Percentiles rank a stretch among this genome's conserved stretches.
phyloP scores from a whole-genome alignment of 1,284 basidiomycete genomes.

The Malassezia yamatoensis region DNA sequence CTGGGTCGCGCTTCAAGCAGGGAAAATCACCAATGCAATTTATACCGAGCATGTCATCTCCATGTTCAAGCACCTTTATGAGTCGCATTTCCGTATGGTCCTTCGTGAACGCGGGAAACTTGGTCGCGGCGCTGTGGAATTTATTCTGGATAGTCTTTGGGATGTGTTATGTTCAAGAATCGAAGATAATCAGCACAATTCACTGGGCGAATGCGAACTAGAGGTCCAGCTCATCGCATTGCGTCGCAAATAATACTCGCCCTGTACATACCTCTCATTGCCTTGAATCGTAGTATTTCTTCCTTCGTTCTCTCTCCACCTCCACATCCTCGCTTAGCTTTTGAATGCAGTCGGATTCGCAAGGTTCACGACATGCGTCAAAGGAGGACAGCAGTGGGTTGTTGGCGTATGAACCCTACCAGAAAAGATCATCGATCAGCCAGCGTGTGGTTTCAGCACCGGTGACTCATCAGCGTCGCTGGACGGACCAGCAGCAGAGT shows the following conservation, averaged over 20 bases:
- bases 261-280: not conserved
- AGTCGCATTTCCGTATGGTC: constrained; percentile 47
- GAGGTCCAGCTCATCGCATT: constrained; percentile 48
- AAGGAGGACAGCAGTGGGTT: too few species aligned
- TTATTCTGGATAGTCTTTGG: constrained; percentile 48
- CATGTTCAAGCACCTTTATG: constrained; percentile 50
- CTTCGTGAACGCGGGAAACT: constrained; percentile 46
- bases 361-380: too few species aligned
- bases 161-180: constrained; percentile 41
- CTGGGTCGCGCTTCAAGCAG: constrained; percentile 47
- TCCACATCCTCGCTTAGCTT: not conserved
- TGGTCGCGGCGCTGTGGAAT: constrained; percentile 47
- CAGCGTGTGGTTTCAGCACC: too few species aligned
- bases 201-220: constrained; percentile 43
- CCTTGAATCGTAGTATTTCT: not conserved
- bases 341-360: too few species aligned
- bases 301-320: not conserved
- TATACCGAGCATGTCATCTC: constrained; percentile 48
- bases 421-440: too few species aligned
- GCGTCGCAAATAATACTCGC: constrained; percentile 22
- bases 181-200: constrained; percentile 15
- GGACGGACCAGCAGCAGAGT: too few species aligned
- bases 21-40: constrained; percentile 43
- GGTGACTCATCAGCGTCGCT: too few species aligned
- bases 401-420: too few species aligned